Conservation (phyloP, 257 asterid genomes). For the Solanum tarijense region DNA sequence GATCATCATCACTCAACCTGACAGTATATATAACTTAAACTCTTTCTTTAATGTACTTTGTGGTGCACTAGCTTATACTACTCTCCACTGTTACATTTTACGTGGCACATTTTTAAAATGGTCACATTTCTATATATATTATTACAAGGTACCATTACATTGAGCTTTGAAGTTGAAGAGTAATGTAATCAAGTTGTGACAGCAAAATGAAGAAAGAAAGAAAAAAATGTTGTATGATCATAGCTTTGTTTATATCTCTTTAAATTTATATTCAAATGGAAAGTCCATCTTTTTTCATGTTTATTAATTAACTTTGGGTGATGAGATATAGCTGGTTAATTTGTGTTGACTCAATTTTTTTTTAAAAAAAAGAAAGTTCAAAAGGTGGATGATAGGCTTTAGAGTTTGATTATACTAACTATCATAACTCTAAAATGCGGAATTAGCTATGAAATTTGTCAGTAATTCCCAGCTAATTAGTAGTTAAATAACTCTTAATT, state of each 20-base stretch:
- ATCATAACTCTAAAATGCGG: background rate
- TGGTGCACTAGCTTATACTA: background rate
- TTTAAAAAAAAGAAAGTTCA: background rate
- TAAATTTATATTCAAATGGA: background rate
- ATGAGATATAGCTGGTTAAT: background rate
- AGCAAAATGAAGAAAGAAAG: background rate
- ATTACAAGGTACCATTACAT: background rate
- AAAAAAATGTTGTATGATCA: background rate
- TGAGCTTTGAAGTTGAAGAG: background rate
- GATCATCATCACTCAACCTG: background rate
- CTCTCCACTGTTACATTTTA: background rate
- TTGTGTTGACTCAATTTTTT: background rate
- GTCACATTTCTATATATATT: background rate
- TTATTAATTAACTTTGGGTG: background rate
- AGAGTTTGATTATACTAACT: background rate
- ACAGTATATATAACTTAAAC: background rate
- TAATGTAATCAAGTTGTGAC: background rate
- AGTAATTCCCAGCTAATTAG: rapidly evolving
- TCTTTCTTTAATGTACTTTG: background rate
- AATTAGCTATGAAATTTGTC: background rate
- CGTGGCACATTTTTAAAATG: background rate
- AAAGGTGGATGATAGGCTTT: background rate
- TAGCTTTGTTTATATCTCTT: background rate
- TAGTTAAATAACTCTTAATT: no score
- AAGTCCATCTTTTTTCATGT: background rate